phyloP scores from a whole-genome alignment of 768 basidiomycete species.

The Tylopilus intermedius region DNA sequence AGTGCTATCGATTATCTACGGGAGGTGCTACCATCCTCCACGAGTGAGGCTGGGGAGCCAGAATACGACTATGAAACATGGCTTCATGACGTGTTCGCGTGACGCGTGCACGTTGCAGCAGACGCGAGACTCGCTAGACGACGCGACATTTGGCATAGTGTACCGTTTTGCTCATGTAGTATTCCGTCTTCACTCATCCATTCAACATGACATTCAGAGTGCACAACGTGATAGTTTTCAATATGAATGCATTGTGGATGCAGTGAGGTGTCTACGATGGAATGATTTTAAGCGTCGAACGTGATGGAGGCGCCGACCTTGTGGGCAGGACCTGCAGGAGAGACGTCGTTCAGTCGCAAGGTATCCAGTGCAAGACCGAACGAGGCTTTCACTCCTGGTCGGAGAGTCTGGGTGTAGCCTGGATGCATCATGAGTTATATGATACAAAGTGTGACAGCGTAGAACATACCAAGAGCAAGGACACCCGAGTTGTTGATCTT shows the following conservation, averaged over 20 bases:
- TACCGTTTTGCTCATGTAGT: not conserved
- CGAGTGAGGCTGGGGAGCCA: conserved; percentile 52
- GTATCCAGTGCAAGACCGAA: conserved; percentile 97
- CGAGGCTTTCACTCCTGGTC: conserved; percentile 86
- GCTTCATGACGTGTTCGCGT: conserved; percentile 74
- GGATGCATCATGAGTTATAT: conserved; percentile 11
- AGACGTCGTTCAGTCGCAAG: conserved; percentile 76
- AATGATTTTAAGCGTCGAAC: conserved; percentile 58
- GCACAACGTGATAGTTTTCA: not conserved
- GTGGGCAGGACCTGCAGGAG: conserved; percentile 64
- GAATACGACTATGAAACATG: conserved; percentile 82
- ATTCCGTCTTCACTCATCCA: not conserved
- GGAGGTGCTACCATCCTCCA: conserved; percentile 66
- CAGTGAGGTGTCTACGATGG: conserved; percentile 14
- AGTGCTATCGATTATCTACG: conserved; percentile 76
- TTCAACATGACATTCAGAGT: not conserved
- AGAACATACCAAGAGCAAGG: conserved; percentile 65
- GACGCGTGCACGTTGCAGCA: conserved; percentile 11
- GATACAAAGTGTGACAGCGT: not conserved
- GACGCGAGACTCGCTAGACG: not conserved
- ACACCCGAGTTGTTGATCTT: conserved; percentile 98
- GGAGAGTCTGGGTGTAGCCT: conserved; percentile 91
- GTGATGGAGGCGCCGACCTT: conserved; percentile 76
- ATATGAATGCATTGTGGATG: conserved; percentile 10
- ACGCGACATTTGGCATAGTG: not conserved